These are phyloP conservation scores for Candida sonorensis DNA, from an alignment of 805 yeast species.

Conservation along the genomic window DNA sequence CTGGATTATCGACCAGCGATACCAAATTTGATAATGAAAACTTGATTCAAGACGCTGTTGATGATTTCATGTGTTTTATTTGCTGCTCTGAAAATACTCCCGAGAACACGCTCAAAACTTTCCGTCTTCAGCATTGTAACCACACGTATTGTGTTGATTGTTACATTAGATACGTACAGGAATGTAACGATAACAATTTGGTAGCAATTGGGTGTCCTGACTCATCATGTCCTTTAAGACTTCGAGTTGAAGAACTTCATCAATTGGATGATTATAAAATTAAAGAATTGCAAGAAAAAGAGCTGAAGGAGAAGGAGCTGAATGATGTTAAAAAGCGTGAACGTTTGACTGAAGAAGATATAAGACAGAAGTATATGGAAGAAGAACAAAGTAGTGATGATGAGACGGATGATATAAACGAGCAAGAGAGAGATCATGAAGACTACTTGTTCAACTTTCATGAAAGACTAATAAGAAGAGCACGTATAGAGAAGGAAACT, in stretches of 20 bases:
- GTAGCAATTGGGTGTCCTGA: slow-evolving; percentile 60
- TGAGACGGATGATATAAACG: slow-evolving; percentile 5
- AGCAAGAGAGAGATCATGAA: slow-evolving; percentile 3
- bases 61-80: slow-evolving; percentile 48
- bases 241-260: slow-evolving; percentile 37
- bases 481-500: slow-evolving; percentile 16
- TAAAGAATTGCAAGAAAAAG: slow-evolving; percentile 9
- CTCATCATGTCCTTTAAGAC: slow-evolving; percentile 39
- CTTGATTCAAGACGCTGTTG: slow-evolving; percentile 14
- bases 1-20: slow-evolving; percentile 28
- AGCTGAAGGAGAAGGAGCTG: slow-evolving; percentile 1
- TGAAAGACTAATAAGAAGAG: slow-evolving; percentile 14
- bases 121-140: slow-evolving; percentile 50
- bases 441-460: slow-evolving; percentile 18
- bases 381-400: slow-evolving; percentile 8
- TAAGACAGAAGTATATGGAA: slow-evolving; percentile 15
- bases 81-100: slow-evolving; percentile 55
- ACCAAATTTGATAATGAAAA: slow-evolving; percentile 20
- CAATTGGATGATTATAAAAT: slow-evolving; percentile 18
- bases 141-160: slow-evolving; percentile 71
- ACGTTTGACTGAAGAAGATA: slow-evolving; percentile 16
- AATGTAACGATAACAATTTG: slow-evolving; percentile 34
- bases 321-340: no score
- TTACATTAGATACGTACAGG: slow-evolving; percentile 52
- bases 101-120: slow-evolving; percentile 29